These are phyloP conservation scores for Diaporthe eres DNA, from an alignment of 2,329 filamentous ascomycete species.

Conservation along the genomic window DNA sequence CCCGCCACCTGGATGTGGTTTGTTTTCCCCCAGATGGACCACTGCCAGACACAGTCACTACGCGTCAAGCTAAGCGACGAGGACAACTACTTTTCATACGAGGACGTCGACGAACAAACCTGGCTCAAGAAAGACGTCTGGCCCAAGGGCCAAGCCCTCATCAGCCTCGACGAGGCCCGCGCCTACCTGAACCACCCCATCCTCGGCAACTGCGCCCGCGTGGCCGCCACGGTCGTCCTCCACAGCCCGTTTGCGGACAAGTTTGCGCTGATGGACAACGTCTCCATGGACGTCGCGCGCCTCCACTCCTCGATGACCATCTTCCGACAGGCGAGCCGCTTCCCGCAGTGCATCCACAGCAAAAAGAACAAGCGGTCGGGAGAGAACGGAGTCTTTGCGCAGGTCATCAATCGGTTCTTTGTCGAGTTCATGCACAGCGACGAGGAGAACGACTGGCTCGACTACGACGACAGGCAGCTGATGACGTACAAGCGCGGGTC, in stretches of 20 bases:
- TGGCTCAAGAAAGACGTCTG: background rate
- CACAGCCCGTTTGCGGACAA: slow-evolving; percentile 11
- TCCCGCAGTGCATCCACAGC: slow-evolving; percentile 33
- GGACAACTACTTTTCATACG: background rate
- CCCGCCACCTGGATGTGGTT: slow-evolving; percentile 38
- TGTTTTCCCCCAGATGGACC: slow-evolving; percentile 37
- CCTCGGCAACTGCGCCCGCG: slow-evolving; percentile 26
- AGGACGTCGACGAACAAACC: background rate
- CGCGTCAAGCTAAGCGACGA: background rate
- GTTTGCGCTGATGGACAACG: slow-evolving; percentile 37
- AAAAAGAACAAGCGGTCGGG: background rate
- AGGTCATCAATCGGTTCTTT: slow-evolving; percentile 28
- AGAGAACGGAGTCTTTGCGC: slow-evolving; percentile 17
- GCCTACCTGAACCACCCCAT: slow-evolving; percentile 33
- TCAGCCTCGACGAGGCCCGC: slow-evolving; percentile 37
- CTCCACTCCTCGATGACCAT: slow-evolving; percentile 39
- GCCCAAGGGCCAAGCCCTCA: slow-evolving; percentile 8
- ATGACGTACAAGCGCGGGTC: background rate
- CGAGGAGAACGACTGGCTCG: slow-evolving; percentile 3
- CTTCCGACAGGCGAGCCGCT: slow-evolving; percentile 34
- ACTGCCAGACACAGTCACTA: slow-evolving; percentile 21
- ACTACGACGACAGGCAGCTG: background rate
- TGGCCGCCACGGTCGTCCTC: slow-evolving; percentile 15
- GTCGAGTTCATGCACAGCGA: background rate
- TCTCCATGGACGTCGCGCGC: slow-evolving; percentile 21